A percentile compares a stretch with the other conserved stretches of the same genome.
Conservation (phyloP, 257 asterid species). For the Orobanche coerulescens region DNA sequence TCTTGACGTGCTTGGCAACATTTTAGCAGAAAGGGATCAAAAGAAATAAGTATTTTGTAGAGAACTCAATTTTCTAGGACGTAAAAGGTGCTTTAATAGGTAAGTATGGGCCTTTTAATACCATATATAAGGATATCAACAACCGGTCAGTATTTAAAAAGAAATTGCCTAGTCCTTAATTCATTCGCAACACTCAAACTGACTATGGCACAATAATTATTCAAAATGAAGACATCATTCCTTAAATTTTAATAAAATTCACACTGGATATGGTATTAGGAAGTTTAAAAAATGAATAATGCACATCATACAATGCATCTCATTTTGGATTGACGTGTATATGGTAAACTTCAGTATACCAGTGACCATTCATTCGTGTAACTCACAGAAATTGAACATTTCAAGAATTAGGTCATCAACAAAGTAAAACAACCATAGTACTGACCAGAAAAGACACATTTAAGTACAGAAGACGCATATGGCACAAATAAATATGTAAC, state of each 20-base stretch:
- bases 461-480: not conserved
- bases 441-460: not conserved
- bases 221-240: not conserved
- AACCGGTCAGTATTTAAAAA: not conserved
- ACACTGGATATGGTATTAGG: not conserved
- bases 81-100: not conserved
- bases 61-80: not conserved
- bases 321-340: not conserved
- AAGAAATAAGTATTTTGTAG: not conserved
- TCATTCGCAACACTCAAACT: not conserved
- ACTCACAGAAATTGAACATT: not conserved
- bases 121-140: not conserved
- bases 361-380: not conserved
- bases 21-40: not conserved
- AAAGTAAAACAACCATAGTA: not conserved
- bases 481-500: not conserved
- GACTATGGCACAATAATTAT: not conserved
- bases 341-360: not conserved
- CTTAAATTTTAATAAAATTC: not conserved
- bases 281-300: not conserved
- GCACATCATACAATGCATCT: not conserved
- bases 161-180: not conserved
- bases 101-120: not conserved
- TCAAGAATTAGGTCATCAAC: not conserved
- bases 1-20: constrained; percentile 6